Percentiles rank a stretch among this genome's conserved stretches.
phyloP scores from a whole-genome alignment of 495 filamentous ascomycete genomes.

The Gamarada debralockiae region DNA sequence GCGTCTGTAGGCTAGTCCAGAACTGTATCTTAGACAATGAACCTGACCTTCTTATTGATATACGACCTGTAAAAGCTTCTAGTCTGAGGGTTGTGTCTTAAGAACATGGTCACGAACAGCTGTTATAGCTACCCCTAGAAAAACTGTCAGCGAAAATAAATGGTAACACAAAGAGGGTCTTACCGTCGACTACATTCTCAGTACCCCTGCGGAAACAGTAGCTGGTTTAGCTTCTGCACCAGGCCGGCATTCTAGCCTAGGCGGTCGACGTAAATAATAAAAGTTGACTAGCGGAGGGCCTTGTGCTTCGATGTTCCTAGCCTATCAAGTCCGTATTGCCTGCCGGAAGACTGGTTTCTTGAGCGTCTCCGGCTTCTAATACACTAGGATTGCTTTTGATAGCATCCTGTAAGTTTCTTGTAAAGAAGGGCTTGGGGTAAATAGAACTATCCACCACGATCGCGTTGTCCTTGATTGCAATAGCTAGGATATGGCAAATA shows the following conservation, averaged over 20 bases:
- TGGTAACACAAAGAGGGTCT: neutral
- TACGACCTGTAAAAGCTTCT: neutral
- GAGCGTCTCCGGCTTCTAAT: conserved; percentile 15
- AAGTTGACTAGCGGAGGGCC: conserved; percentile 10
- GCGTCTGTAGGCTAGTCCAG: neutral
- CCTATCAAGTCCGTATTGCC: conserved; percentile 1
- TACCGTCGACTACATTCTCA: conserved; percentile 15
- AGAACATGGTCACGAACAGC: conserved; percentile 2
- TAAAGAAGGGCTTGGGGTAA: conserved; percentile 14
- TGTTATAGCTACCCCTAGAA: conserved; percentile 2
- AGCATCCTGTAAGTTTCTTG: conserved; percentile 4
- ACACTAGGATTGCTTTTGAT: conserved; percentile 12
- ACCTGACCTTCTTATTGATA: conserved; percentile 10
- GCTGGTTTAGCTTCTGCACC: conserved; percentile 10
- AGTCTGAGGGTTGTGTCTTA: conserved; percentile 8
- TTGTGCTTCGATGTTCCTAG: conserved; percentile 8
- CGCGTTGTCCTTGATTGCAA: conserved; percentile 12
- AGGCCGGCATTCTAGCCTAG: conserved; percentile 11
- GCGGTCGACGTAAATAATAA: conserved; percentile 12
- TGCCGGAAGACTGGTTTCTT: conserved; percentile 11
- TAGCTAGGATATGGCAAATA: conserved; percentile 13
- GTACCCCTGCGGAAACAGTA: conserved; percentile 12
- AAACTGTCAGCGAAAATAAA: conserved; percentile 1
- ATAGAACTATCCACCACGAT: conserved; percentile 8
- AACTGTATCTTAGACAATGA: conserved; percentile 7